Base-by-base conservation (phyloP, 495 filamentous ascomycete species). In the Aspergillus campestris region DNA sequence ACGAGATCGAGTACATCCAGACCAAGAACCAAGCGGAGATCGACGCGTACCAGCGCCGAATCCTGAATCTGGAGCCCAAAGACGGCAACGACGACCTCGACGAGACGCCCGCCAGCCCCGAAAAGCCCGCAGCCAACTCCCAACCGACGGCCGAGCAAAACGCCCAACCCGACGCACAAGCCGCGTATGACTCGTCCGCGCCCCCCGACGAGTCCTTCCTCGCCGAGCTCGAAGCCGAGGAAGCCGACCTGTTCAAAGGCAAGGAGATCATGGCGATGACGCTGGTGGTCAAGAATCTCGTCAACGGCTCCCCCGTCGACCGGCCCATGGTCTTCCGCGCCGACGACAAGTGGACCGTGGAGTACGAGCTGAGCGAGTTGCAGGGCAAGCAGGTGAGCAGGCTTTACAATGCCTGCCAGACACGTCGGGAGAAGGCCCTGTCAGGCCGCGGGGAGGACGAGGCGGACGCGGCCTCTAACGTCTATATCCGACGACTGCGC, bases 1-100 rank as follows among this genome's bases (percentile, higher is more conserved):
- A 78, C 7, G 70, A 86, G 38, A 85, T 94, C 32, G 66, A 84
- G 10, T 62, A 70, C 8, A 87, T 95, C 34, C 94, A 98, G 64
- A 72, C 64, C 6, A 71, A 70, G 30, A 81, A 77, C 35, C 70
- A 73, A 35, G 74, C 64, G 8, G 69, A 74, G 38, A 73, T 89
- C 10, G 76, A 83, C 33, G 79, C 77, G 24, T 87, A 87, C 47
- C 83, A 91, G 62, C 68, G 69, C 18, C 65, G 73, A 0, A 69
- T 94, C 6, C 40, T 73, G 14, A 59, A 71, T 15, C 53, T 66
- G 10, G 34, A 49, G 4, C 48, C 59, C 1, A 53, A 54, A 6
- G 50, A 47, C 13, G 18, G 6, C 24, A 29, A 53, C n/a, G 47
- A 58, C 12, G 60, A 53, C 12, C 49, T 50, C 8, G 31, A 31